These are phyloP conservation scores for Penicillium malachiteum DNA, from an alignment of 495 filamentous ascomycete species.

Conservation along the genomic window DNA sequence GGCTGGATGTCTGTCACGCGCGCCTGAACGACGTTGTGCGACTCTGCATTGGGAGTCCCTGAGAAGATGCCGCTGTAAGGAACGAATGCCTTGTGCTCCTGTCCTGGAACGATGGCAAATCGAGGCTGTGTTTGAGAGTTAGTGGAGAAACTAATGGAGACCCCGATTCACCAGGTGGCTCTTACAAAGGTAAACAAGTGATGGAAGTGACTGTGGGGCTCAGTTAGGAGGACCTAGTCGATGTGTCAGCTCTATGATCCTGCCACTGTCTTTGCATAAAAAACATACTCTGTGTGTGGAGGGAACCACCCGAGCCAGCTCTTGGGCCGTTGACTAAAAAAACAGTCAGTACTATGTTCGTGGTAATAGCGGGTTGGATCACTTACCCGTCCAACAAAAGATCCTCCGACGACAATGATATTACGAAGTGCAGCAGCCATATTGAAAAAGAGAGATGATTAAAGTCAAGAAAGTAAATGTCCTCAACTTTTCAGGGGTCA, in stretches of 20 bases:
- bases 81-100: conserved; percentile 59
- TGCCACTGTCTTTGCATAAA: background rate
- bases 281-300: conserved; percentile 32
- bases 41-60: conserved; percentile 25
- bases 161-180: background rate
- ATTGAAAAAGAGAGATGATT: conserved; percentile 5
- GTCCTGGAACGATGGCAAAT: conserved; percentile 45
- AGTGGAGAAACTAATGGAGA: background rate
- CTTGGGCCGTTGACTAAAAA: conserved; percentile 33
- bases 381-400: conserved; percentile 41
- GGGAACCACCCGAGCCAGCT: conserved; percentile 38
- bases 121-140: conserved; percentile 38
- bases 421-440: conserved; percentile 35
- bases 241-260: background rate
- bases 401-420: conserved; percentile 43
- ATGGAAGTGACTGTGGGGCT: conserved; percentile 54
- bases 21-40: conserved; percentile 42
- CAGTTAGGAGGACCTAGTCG: conserved; percentile 45
- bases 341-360: conserved; percentile 2
- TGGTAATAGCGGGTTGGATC: background rate
- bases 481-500: no score
- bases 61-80: conserved; percentile 46
- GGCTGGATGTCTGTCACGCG: conserved; percentile 42
- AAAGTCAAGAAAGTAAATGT: no score
- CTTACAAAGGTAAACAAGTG: conserved; percentile 55